Evolutionary conservation across 352 stramenopile species (phyloP).

Genomic region (Thalassiosira mediterranea): DNA sequence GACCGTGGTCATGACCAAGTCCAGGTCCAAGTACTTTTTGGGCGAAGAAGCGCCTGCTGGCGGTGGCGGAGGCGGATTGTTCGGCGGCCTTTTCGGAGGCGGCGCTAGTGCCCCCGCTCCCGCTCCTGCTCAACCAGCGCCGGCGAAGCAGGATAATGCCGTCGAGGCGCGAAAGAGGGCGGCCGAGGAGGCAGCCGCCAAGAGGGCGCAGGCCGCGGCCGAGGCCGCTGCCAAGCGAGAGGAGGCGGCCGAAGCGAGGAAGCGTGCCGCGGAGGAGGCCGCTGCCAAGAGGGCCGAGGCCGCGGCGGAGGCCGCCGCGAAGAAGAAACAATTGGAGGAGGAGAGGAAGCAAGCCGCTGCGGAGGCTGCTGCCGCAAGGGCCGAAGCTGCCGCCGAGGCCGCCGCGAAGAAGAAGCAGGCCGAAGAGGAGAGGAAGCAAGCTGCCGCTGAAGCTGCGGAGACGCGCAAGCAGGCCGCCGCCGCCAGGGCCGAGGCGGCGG

Average conservation of each 20-base stretch:
- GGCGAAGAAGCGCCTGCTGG: constrained; percentile 48
- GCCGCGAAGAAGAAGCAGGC: constrained; percentile 8
- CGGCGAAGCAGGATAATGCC: no score
- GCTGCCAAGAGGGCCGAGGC: constrained; percentile 6
- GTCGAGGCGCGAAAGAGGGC: background rate
- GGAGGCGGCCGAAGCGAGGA: no score
- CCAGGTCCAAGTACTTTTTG: constrained; percentile 55
- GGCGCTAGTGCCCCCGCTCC: constrained; percentile 28
- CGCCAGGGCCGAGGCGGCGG: background rate
- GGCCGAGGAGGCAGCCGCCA: no score
- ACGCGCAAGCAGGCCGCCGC: background rate
- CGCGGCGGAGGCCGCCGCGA: background rate
- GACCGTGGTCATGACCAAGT: constrained; percentile 50
- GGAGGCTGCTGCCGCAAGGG: constrained; percentile 19
- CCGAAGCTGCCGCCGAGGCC: background rate
- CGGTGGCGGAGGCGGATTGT: no score
- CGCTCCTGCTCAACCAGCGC: constrained; percentile 21
- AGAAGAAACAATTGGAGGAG: no score
- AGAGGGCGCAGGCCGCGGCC: no score
- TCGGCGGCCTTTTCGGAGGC: constrained; percentile 23
- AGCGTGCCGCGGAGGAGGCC: no score
- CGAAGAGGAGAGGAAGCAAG: background rate
- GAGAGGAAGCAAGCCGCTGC: background rate
- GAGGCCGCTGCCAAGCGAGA: no score
- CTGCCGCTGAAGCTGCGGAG: background rate